A percentile compares a stretch with the other conserved stretches of the same genome.
These are phyloP conservation scores for Pythium dissimile DNA, from an alignment of 352 stramenopile genomes.

Conservation along the genomic window DNA sequence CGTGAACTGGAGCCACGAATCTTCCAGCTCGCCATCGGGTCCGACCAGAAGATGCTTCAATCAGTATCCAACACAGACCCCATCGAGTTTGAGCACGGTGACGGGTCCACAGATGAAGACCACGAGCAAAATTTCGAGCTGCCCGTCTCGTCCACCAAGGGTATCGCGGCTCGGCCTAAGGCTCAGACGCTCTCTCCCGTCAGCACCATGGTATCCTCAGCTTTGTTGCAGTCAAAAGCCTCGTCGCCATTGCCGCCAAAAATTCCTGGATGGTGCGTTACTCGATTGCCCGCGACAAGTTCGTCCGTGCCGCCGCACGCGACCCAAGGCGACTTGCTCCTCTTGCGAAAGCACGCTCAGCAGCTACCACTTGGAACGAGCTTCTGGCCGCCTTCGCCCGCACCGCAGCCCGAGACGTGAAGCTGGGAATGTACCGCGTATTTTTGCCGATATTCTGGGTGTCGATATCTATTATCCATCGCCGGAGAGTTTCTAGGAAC, in stretches of 20 bases:
- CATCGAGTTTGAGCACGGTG: background rate
- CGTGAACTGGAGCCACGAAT: slow-evolving; percentile 49
- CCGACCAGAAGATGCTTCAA: too few relatives aligned
- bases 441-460: too few relatives aligned
- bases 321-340: slow-evolving; percentile 12
- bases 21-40: background rate
- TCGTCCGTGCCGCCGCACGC: background rate
- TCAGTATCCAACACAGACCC: background rate
- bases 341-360: slow-evolving; percentile 17
- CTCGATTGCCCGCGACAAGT: background rate
- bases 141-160: background rate
- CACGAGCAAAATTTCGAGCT: background rate
- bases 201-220: background rate
- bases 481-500: background rate
- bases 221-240: background rate
- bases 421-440: too few relatives aligned
- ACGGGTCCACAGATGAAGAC: background rate
- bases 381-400: slow-evolving; percentile 7
- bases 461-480: background rate
- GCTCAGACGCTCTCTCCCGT: too few relatives aligned
- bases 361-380: slow-evolving; percentile 7
- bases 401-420: too few relatives aligned
- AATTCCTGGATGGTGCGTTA: slow-evolving; percentile 12
- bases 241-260: slow-evolving; percentile 8
- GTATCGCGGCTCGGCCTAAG: slow-evolving; percentile 8